A percentile compares a stretch with the other conserved stretches of the same genome.
phyloP scores from a whole-genome alignment of 2,329 filamentous ascomycete species.

The Teratosphaeria epicoccoides region DNA sequence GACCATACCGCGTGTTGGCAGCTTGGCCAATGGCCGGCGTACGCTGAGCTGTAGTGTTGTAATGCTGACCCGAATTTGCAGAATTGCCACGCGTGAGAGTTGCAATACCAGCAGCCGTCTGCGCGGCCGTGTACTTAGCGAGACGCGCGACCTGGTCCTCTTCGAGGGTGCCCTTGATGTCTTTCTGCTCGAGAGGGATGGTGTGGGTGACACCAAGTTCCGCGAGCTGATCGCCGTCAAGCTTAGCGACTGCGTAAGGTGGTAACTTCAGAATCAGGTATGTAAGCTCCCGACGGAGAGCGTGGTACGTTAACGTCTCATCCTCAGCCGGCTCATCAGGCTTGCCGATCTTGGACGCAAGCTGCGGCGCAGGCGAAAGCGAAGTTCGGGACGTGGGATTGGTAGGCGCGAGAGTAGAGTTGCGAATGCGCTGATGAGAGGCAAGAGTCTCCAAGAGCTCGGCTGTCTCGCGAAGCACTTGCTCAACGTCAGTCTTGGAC shows the following conservation, averaged over 20 bases:
- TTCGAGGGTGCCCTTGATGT: constrained; percentile 71
- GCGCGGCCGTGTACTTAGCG: constrained; percentile 29
- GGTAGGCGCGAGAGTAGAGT: constrained; percentile 51
- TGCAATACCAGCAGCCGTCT: constrained; percentile 22
- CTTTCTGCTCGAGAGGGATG: constrained; percentile 60
- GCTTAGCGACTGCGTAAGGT: constrained; percentile 73
- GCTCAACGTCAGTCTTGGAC: constrained; percentile 28
- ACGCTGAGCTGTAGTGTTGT: constrained; percentile 23
- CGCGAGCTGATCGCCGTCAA: constrained; percentile 76
- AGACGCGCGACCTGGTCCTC: constrained; percentile 55
- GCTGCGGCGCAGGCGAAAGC: constrained; percentile 54
- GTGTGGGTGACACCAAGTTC: constrained; percentile 73
- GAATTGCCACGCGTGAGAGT: constrained; percentile 21
- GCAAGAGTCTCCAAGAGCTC: constrained; percentile 66
- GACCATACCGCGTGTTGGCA: constrained; percentile 26
- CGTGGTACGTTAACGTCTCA: constrained; percentile 54
- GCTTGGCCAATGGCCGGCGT: constrained; percentile 26
- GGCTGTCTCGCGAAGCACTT: constrained; percentile 58
- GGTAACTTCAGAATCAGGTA: constrained; percentile 66
- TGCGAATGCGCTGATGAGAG: constrained; percentile 70
- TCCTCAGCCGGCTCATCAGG: constrained; percentile 54
- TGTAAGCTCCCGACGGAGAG: constrained; percentile 63
- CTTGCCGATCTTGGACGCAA: constrained; percentile 43
- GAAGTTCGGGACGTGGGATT: constrained; percentile 17
- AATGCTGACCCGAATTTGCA: constrained; percentile 21